Conservation (phyloP, 495 filamentous ascomycete genomes). For the Umbilicaria muhlenbergii region DNA sequence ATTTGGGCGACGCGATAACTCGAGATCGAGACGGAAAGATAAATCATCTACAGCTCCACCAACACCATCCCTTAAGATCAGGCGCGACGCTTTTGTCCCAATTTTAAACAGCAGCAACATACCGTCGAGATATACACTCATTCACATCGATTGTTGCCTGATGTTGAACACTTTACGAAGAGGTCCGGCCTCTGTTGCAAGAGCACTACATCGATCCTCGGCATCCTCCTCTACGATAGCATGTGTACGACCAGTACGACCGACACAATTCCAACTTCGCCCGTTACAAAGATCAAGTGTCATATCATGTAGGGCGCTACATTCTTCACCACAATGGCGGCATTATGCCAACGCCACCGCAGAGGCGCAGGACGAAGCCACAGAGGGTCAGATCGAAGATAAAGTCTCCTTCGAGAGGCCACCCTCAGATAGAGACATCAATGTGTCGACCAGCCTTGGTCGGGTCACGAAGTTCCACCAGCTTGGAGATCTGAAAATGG, state of each 20-base stretch:
- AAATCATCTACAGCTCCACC: no score
- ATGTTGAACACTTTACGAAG: constrained; percentile 12
- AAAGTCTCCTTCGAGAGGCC: constrained; percentile 1
- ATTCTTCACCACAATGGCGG: constrained; percentile 1
- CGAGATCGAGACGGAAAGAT: no score
- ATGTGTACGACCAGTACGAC: background rate
- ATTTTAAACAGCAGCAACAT: no score
- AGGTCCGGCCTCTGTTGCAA: constrained; percentile 8
- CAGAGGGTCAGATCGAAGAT: constrained; percentile 11
- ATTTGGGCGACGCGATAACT: no score
- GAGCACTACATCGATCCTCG: background rate
- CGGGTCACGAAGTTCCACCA: constrained; percentile 54
- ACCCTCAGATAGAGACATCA: constrained; percentile 1
- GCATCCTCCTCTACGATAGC: background rate
- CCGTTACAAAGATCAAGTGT: no score
- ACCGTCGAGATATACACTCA: no score
- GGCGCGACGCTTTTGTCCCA: no score
- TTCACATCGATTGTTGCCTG: background rate
- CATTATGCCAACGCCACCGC: constrained; percentile 15
- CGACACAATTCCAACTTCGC: background rate
- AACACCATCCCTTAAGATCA: no score
- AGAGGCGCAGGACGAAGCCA: constrained; percentile 8
- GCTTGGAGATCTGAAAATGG: constrained; percentile 41
- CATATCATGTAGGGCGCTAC: no score
- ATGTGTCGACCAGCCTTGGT: constrained; percentile 7